These are phyloP conservation scores for Starmera caribaea DNA, from an alignment of 805 yeast genomes.

Conservation along the genomic window DNA sequence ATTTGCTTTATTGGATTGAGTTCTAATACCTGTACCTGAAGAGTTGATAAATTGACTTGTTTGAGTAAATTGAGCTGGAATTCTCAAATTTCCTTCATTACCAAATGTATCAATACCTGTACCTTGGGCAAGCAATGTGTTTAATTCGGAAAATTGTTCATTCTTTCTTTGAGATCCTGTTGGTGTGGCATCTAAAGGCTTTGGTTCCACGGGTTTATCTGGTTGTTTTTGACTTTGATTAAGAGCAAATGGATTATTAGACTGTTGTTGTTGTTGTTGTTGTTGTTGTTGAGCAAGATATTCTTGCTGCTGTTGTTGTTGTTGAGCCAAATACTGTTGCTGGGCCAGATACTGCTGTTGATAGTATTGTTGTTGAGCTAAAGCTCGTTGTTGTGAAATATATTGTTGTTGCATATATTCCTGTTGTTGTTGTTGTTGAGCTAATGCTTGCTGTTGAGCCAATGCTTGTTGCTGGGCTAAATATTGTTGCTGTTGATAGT, in stretches of 20 bases:
- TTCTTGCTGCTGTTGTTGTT: conserved; percentile 26
- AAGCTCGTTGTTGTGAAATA: conserved; percentile 25
- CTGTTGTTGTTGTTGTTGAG: conserved; percentile 17
- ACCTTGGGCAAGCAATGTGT: conserved; percentile 71
- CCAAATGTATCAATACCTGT: conserved; percentile 94
- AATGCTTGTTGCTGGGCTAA: conserved; percentile 16
- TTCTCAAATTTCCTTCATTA: conserved; percentile 71
- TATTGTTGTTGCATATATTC: conserved; percentile 24
- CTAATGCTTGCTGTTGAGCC: conserved; percentile 30
- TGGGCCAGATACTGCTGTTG: conserved; percentile 21
- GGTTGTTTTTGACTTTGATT: conserved; percentile 18
- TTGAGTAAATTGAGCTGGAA: conserved; percentile 88
- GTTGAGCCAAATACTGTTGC: conserved; percentile 24
- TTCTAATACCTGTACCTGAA: conserved; percentile 65
- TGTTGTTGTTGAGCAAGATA: conserved; percentile 21
- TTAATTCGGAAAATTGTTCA: conserved; percentile 60
- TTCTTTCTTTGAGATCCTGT: conserved; percentile 49
- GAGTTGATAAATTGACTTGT: conserved; percentile 78
- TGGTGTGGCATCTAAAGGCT: conserved; percentile 32
- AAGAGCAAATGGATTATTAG: not conserved
- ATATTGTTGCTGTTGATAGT: conserved; percentile 33
- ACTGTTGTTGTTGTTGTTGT: conserved; percentile 8
- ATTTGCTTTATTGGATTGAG: conserved; percentile 24
- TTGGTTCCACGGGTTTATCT: conserved; percentile 16
- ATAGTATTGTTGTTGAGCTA: conserved; percentile 22